A percentile compares a stretch with the other conserved stretches of the same genome.
These are phyloP conservation scores for Spathaspora girioi DNA, from an alignment of 805 yeast species.

Conservation along the genomic window DNA sequence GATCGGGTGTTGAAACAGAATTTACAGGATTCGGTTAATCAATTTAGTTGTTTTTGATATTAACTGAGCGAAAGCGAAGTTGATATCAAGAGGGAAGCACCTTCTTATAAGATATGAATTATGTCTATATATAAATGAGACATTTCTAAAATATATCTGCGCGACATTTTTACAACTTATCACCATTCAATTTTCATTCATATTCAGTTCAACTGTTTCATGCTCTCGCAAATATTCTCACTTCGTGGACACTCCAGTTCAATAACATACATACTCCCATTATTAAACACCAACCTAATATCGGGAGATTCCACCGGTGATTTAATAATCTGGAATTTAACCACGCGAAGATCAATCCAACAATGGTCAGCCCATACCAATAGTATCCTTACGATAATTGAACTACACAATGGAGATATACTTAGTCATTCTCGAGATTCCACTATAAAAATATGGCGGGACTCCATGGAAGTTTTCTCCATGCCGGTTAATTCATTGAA, in stretches of 20 bases:
- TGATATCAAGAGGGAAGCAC: too few relatives aligned
- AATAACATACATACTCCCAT: conserved; percentile 12
- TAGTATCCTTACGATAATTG: conserved; percentile 45
- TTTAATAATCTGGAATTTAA: conserved; percentile 62
- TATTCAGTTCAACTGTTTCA: not conserved
- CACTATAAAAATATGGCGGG: conserved; percentile 43
- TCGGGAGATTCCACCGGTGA: conserved; percentile 37
- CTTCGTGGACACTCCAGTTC: conserved; percentile 19
- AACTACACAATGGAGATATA: conserved; percentile 21
- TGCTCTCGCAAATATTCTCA: conserved; percentile 10
- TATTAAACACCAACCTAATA: not conserved
- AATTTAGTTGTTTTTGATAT: conserved; percentile 29
- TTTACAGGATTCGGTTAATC: conserved; percentile 24
- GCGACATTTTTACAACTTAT: too few relatives aligned
- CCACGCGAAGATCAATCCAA: conserved; percentile 50
- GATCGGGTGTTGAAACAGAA: conserved; percentile 23
- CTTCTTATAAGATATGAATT: too few relatives aligned
- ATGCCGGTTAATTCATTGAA: conserved; percentile 74
- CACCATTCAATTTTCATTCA: too few relatives aligned
- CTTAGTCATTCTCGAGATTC: conserved; percentile 71
- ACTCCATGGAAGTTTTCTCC: conserved; percentile 20
- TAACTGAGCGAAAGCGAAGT: too few relatives aligned
- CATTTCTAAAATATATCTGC: too few relatives aligned
- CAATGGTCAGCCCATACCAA: conserved; percentile 60
- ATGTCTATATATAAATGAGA: too few relatives aligned